Percentiles rank a stretch among this genome's conserved stretches.
Conservation (phyloP, 169 alveolate species). For the Eimeria sp. region DNA sequence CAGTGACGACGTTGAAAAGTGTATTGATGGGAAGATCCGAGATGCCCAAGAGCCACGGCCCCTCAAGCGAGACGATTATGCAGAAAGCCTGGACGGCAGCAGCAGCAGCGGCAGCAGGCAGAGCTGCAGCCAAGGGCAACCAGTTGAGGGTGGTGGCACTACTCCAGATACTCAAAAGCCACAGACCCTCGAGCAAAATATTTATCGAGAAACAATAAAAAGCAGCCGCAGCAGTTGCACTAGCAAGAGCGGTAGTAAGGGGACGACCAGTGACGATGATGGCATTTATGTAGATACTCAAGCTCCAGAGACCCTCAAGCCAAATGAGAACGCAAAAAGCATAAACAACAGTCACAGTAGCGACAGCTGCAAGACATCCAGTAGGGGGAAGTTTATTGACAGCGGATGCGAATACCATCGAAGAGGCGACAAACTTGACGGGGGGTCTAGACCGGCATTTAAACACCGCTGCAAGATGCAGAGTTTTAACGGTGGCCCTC, state of each 20-base stretch:
- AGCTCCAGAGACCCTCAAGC: too few species aligned
- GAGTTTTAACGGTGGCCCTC: conserved; percentile 7
- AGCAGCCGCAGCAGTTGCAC: conserved; percentile 5
- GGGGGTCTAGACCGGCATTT: background rate
- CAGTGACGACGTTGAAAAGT: background rate
- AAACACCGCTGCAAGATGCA: background rate
- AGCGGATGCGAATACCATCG: background rate
- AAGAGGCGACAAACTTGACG: background rate
- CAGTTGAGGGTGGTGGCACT: background rate
- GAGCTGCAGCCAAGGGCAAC: background rate
- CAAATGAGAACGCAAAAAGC: too few species aligned
- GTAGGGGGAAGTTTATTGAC: too few species aligned
- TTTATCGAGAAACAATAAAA: background rate
- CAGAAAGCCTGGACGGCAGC: background rate
- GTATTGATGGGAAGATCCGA: background rate
- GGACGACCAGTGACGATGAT: too few species aligned
- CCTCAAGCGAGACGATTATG: background rate
- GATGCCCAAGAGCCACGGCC: background rate
- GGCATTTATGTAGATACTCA: too few species aligned
- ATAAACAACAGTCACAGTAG: too few species aligned
- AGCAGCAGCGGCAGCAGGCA: background rate
- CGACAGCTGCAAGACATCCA: too few species aligned
- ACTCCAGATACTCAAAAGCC: background rate
- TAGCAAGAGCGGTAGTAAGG: background rate
- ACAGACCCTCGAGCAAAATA: background rate